These are phyloP conservation scores for Picea abies DNA, from an alignment of 83 land plant genomes.

Conservation along the genomic window DNA sequence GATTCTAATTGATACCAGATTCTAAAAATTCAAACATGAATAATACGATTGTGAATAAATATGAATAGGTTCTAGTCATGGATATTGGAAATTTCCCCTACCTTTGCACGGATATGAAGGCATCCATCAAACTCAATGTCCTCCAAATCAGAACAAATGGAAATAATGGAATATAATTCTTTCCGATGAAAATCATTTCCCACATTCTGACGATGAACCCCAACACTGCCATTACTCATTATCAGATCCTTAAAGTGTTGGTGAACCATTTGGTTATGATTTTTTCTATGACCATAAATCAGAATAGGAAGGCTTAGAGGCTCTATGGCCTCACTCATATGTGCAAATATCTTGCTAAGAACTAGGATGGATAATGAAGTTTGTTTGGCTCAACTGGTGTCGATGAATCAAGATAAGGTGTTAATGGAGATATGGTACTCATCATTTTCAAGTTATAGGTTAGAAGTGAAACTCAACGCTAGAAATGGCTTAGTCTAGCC, in stretches of 20 bases:
- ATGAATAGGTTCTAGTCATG: slow-evolving; percentile 25
- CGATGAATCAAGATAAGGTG: slow-evolving; percentile 18
- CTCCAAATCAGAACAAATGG: slow-evolving; percentile 43
- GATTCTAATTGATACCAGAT: not conserved
- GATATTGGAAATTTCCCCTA: not conserved
- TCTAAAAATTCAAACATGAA: not conserved
- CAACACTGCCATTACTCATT: not conserved
- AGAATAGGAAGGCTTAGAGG: slow-evolving; percentile 24
- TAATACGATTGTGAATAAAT: slow-evolving; percentile 16
- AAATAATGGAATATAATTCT: slow-evolving; percentile 24
- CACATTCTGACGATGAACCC: slow-evolving; percentile 12
- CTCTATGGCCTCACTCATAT: slow-evolving; percentile 52
- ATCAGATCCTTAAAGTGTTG: not conserved
- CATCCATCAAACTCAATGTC: slow-evolving; percentile 33
- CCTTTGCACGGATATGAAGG: slow-evolving; percentile 41
- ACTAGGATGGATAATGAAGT: slow-evolving; percentile 28
- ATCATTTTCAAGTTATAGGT: too few relatives aligned
- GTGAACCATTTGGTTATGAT: not conserved
- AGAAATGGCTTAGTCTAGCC: too few relatives aligned
- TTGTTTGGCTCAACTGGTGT: slow-evolving; percentile 29
- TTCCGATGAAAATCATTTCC: slow-evolving; percentile 31
- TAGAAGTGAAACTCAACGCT: too few relatives aligned
- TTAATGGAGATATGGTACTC: slow-evolving; percentile 57
- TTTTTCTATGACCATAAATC: not conserved
- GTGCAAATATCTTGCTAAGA: slow-evolving; percentile 38